Percentiles rank a stretch among this genome's conserved stretches.
phyloP scores from a whole-genome alignment of 2,329 filamentous ascomycete genomes.

The Xylaria sp. region DNA sequence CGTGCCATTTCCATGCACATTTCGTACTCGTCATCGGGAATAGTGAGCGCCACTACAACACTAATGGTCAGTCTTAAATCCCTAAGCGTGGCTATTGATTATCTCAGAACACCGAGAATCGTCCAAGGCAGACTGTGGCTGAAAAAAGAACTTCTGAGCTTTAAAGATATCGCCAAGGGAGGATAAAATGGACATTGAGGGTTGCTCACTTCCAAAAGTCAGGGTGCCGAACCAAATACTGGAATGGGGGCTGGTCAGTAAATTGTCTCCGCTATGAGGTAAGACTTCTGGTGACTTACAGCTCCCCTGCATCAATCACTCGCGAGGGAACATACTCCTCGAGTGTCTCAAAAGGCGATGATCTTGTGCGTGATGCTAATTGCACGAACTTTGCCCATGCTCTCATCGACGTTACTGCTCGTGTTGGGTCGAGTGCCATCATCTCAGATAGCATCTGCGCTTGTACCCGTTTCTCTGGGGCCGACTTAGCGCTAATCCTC shows the following conservation, averaged over 20 bases:
- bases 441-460: constrained; percentile 47
- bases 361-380: constrained; percentile 33
- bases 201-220: constrained; percentile 48
- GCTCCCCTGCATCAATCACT: constrained; percentile 45
- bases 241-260: constrained; percentile 7
- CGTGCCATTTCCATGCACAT: constrained; percentile 46
- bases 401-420: constrained; percentile 45
- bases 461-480: constrained; percentile 42
- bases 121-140: neutral
- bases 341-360: constrained; percentile 41
- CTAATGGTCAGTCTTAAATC: neutral
- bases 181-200: neutral
- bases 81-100: neutral
- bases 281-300: constrained; percentile 36
- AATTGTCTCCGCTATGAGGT: neutral
- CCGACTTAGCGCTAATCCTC: constrained; percentile 28
- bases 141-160: too few species aligned
- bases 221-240: constrained; percentile 52
- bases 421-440: constrained; percentile 45
- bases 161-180: neutral
- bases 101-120: neutral
- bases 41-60: constrained; percentile 48
- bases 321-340: constrained; percentile 48
- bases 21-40: constrained; percentile 51
- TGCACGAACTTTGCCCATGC: constrained; percentile 45